These are phyloP conservation scores for Pecoramyces ruminantium DNA, from an alignment of 192 early-diverging fungal species.

Conservation along the genomic window DNA sequence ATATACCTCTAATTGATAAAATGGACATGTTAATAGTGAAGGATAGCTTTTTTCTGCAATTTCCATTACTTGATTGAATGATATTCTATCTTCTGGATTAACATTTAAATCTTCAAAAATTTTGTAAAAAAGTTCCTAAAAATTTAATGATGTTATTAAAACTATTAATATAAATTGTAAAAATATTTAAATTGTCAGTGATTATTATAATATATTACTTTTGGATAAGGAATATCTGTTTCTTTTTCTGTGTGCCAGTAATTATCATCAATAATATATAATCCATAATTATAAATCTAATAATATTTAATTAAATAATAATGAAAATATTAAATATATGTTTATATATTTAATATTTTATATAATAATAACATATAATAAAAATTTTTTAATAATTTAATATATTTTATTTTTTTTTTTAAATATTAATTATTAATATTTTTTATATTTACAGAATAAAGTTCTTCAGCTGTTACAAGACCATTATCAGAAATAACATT, in stretches of 20 bases:
- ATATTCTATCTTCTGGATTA: not conserved
- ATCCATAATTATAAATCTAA: not conserved
- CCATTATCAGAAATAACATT: not conserved
- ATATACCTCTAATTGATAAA: not conserved
- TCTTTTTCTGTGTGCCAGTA: not conserved
- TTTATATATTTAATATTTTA: no score
- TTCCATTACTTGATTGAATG: not conserved
- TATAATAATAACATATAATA: no score
- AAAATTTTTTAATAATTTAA: no score
- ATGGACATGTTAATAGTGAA: not conserved
- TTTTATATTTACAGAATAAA: not conserved
- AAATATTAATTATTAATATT: no score
- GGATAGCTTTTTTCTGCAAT: not conserved
- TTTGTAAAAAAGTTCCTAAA: not conserved
- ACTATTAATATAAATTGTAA: no score
- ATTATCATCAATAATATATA: not conserved
- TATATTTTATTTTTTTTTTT: no score
- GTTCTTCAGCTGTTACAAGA: not conserved
- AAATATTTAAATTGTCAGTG: no score
- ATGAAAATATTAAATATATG: no score
- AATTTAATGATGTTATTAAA: no score
- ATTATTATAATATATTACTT: not conserved
- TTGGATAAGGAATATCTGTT: not conserved
- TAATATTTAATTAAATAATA: not conserved
- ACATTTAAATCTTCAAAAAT: not conserved